Base-by-base conservation (phyloP, 2,329 filamentous ascomycete species). In the Leptographium lundbergii region DNA sequence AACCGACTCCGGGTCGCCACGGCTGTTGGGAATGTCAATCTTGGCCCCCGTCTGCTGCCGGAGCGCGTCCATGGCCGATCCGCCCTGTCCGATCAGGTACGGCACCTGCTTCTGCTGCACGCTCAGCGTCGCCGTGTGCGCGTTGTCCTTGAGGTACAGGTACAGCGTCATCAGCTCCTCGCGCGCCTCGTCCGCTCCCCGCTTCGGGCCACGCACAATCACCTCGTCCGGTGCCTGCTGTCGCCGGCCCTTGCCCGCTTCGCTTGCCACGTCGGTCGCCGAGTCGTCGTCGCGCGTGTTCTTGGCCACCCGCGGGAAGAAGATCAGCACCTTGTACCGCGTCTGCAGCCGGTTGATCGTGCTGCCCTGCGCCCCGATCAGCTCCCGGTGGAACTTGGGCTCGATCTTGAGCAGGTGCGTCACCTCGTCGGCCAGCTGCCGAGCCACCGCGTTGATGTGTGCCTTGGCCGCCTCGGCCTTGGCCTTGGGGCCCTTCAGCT, bases 311-410 rank as follows among this genome's bases (percentile, higher is more conserved):
- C 80, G 80, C 13, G 94, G 94, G 78, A 99, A 99, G 75, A 96
- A 92, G 66, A 99, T 94, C 63, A 91, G 85, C 50, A 99, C 94
- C 69, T 88, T 87, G 78, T 99, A 96, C 54, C 91, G 87, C 59
- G 86, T 89, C 73, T 99, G 91, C 27, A 99, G 81, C 65, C 89
- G 87, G 74, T 94, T 94, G 68, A 99, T 92, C 69, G 95, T 89
- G 68, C 79, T 83, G 61, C 94, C 94, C 67, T 89, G 86, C 24
- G 89, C 82, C 55, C 94, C 94, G 66, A 99, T 99, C 59, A 99
- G 79, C 70, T 96, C 91, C 61, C 90, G 84, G 74, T 99, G 94
- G 73, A 88, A 97, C 74, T 96, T 90, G 59, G 92, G 87, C 60
- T 95, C 89, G 65, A 99, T 88, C 78, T 95, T 95, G 59, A 99